These are phyloP conservation scores for Candida germanica DNA, from an alignment of 805 yeast species.

Conservation along the genomic window DNA sequence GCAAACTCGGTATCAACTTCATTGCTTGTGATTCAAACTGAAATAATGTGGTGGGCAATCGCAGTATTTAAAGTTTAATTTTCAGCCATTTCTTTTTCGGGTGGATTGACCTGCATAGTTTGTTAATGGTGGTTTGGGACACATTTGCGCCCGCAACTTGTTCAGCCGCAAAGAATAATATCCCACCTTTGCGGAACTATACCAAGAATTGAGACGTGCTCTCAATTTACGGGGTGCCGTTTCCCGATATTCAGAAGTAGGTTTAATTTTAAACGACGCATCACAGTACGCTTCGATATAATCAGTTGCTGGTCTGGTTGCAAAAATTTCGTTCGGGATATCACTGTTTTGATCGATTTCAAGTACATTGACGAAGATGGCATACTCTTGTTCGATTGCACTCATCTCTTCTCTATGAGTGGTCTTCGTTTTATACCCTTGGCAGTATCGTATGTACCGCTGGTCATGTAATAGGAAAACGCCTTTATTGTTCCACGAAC, in stretches of 20 bases:
- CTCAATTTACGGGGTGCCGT: too few species aligned
- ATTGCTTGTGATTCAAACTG: too few species aligned
- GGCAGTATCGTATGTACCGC: conserved; percentile 6
- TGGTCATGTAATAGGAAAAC: conserved; percentile 7
- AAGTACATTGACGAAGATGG: conserved; percentile 6
- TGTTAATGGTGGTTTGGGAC: too few species aligned
- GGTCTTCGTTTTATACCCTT: conserved; percentile 4
- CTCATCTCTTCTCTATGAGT: conserved; percentile 8
- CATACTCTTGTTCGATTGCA: conserved; percentile 8
- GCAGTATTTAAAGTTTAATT: too few species aligned
- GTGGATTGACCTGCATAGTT: too few species aligned
- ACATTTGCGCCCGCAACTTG: too few species aligned
- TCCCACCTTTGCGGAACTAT: too few species aligned
- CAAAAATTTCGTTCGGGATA: conserved; percentile 4
- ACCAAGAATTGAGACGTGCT: too few species aligned
- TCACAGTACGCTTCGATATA: conserved; percentile 3
- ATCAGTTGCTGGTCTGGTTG: conserved; percentile 6
- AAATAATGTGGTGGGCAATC: too few species aligned
- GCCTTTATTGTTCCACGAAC: conserved; percentile 4
- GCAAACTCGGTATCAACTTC: too few species aligned
- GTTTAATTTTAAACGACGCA: neutral
- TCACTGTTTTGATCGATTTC: conserved; percentile 5
- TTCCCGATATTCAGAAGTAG: conserved; percentile 1
- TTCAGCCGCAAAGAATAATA: too few species aligned
- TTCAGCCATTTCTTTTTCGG: too few species aligned